Evolutionary conservation across 768 basidiomycete genomes (phyloP).

Genomic region (Glaciozyma antarctica): DNA sequence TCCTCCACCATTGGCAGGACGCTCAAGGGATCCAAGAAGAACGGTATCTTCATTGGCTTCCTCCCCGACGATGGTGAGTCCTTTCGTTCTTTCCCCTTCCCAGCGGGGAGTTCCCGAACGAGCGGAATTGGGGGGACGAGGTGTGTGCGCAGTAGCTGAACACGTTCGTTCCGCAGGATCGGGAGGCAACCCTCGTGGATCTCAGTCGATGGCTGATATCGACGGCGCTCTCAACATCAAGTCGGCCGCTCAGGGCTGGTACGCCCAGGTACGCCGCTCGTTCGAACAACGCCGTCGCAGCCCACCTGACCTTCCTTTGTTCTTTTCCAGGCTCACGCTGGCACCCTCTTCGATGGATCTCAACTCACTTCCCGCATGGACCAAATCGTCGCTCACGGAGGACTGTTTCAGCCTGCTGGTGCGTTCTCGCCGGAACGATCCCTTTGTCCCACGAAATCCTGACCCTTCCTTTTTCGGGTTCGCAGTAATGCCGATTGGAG

Average conservation of each 20-base stretch:
- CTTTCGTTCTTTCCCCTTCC: not conserved
- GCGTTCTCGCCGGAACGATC: not conserved
- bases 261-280: conserved; percentile 20
- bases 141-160: no score
- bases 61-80: conserved; percentile 32
- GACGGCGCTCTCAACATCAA: conserved; percentile 17
- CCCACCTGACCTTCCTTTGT: not conserved
- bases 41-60: conserved; percentile 32
- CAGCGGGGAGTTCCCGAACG: not conserved
- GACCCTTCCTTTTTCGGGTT: not conserved
- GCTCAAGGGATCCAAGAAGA: conserved; percentile 25
- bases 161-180: conserved; percentile 17
- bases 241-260: conserved; percentile 28
- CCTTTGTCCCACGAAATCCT: not conserved
- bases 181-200: not conserved
- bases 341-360: conserved; percentile 30
- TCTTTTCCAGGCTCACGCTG: conserved; percentile 28
- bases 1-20: conserved; percentile 8
- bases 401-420: conserved; percentile 31
- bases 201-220: conserved; percentile 30
- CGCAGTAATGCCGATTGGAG: conserved; percentile 29
- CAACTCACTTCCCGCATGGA: conserved; percentile 32
- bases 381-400: conserved; percentile 27
- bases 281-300: no score
- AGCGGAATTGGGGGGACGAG: no score